Base-by-base conservation (phyloP, 345 rosid genomes). In the Brassica juncea region DNA sequence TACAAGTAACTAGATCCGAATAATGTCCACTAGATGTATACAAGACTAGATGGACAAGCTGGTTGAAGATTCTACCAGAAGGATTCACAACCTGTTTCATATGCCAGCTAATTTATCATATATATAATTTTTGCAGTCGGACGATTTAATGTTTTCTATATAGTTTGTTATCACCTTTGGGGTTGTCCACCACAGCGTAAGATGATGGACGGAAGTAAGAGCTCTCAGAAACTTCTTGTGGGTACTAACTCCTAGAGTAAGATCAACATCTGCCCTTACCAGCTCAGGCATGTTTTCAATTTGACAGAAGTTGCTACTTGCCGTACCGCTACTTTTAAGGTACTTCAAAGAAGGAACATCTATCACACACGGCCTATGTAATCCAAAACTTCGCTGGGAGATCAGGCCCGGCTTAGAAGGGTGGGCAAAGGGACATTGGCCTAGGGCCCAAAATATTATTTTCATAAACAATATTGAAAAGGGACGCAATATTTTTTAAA, bases 11-110 rank as follows among this genome's bases (percentile, higher is more conserved):
- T 10, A 31, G 55, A 66, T 32, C 57, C 71, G 66, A 75, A 71
- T 65, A 66, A 5, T 8, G 28, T 52, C 25, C 0, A n/a, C 2
- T 0, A 49, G 1, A 0, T 32, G 35, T 49, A 49, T 5, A 6
- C 58, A 75, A n/a, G 4, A 8, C 27, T 15, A 75, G 79, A 57
- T 35, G 31, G 59, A 75, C 72, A 75, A 75, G 72, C 58, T 57
- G 66, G 7, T 25, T 25, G 66, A 75, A 75, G 28, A 66, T 37
- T 14, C 67, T 37, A 58, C 42, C 58, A 27, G 11, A 14, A 9
- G 72, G 42, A 55, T 2, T 8, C 28, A 8, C 6, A 66, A 25
- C 30, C 72, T 75, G 72, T 8, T 44, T 44, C 54, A 44, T 44
- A 44, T 9, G 54, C 54, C 12, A 39, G 1, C 4, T 44, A 42